A percentile compares a stretch with the other conserved stretches of the same genome.
Evolutionary conservation across 495 filamentous ascomycete genomes (phyloP).

Genomic region (Penicillium simplicissimum): DNA sequence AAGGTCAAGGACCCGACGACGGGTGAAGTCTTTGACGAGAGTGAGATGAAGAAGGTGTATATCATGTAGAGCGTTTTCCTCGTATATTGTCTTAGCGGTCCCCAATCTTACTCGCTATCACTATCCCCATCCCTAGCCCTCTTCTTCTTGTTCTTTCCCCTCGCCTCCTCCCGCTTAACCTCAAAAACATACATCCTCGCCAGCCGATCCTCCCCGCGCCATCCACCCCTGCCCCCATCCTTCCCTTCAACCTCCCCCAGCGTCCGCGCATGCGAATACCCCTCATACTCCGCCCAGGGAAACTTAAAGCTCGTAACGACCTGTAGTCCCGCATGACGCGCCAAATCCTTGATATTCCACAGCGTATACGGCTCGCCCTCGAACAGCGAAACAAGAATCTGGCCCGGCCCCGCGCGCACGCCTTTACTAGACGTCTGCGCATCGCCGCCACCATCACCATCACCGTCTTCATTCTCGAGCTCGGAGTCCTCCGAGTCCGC

Average conservation of each 20-base stretch:
- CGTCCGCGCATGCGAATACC: conserved; percentile 86
- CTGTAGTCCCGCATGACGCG: conserved; percentile 71
- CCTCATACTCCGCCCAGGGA: conserved; percentile 70
- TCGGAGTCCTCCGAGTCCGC: conserved; percentile 18
- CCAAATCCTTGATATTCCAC: conserved; percentile 91
- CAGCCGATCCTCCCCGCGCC: conserved; percentile 77
- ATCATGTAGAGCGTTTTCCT: conserved; percentile 58
- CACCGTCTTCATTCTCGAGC: conserved; percentile 9
- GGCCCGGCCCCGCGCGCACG: conserved; percentile 49
- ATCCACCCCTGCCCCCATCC: conserved; percentile 55
- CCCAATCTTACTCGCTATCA: conserved; percentile 33
- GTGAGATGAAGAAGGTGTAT: conserved; percentile 81
- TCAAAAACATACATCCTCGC: conserved; percentile 81
- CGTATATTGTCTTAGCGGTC: not conserved
- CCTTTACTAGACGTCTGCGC: conserved; percentile 22
- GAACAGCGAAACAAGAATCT: conserved; percentile 84
- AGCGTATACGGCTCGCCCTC: conserved; percentile 91
- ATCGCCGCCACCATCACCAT: conserved; percentile 19
- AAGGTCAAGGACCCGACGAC: conserved; percentile 82
- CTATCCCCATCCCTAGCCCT: conserved; percentile 48
- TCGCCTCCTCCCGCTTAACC: conserved; percentile 54
- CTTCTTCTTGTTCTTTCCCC: conserved; percentile 29
- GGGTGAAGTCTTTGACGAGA: conserved; percentile 61
- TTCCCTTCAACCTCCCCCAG: conserved; percentile 71
- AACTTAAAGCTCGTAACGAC: conserved; percentile 80